Evolutionary conservation across 192 early-diverging fungal species (phyloP).

Genomic region (Thamnidium elegans): DNA sequence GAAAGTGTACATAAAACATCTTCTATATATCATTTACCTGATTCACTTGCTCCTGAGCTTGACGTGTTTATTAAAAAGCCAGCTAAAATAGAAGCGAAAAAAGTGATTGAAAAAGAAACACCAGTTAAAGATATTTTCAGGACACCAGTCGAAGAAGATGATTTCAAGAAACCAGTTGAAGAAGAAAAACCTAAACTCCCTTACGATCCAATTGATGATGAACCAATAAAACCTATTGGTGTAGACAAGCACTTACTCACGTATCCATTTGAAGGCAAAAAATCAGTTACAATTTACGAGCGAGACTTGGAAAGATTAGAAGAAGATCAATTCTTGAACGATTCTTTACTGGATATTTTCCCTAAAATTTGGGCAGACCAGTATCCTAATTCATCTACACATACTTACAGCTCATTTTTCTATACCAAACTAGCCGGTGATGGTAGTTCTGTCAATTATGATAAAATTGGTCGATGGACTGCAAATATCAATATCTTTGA

Average conservation of each 20-base stretch:
- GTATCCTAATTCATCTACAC: background rate
- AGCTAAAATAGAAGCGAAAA: no score
- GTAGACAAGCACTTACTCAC: background rate
- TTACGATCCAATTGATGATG: no score
- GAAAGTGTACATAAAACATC: no score
- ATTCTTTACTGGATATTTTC: background rate
- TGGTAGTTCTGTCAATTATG: background rate
- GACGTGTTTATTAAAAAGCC: no score
- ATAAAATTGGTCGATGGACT: conserved; percentile 5
- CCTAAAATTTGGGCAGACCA: conserved; percentile 8
- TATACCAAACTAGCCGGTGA: conserved; percentile 1
- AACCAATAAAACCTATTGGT: no score
- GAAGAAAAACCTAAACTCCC: no score
- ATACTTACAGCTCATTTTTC: conserved; percentile 10
- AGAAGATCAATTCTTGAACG: conserved; percentile 10
- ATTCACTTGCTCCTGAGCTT: no score
- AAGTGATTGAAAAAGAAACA: no score
- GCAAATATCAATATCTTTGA: background rate
- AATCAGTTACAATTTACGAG: background rate
- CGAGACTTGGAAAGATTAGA: background rate
- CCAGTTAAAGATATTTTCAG: no score
- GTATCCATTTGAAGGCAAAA: conserved; percentile 3
- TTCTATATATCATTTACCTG: no score
- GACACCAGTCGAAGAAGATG: no score
- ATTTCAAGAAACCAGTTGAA: no score